A percentile compares a stretch with the other conserved stretches of the same genome.
Evolutionary conservation across 495 filamentous ascomycete species (phyloP).

Genomic region (Tuber magnatum): DNA sequence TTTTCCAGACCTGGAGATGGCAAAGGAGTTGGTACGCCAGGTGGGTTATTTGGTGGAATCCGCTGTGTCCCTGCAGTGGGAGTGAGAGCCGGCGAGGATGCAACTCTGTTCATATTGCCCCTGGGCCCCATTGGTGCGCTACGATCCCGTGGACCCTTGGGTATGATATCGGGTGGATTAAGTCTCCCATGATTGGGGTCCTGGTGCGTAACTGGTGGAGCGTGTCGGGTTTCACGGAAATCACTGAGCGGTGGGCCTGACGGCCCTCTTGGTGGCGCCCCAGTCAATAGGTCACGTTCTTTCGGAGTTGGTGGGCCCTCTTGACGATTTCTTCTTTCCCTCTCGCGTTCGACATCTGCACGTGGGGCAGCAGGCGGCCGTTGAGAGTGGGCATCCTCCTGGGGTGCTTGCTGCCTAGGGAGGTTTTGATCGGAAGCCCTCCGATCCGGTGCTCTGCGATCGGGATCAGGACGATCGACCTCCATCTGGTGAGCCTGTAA

Average conservation of each 20-base stretch:
- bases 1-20: conserved; percentile 30
- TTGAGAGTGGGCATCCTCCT: conserved; percentile 26
- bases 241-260: conserved; percentile 53
- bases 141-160: conserved; percentile 44
- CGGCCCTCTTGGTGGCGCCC: conserved; percentile 43
- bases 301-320: conserved; percentile 19
- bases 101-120: conserved; percentile 44
- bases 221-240: conserved; percentile 36
- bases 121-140: conserved; percentile 69
- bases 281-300: conserved; percentile 37
- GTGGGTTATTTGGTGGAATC: not conserved
- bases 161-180: conserved; percentile 48
- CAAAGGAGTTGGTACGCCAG: conserved; percentile 33
- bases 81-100: conserved; percentile 2
- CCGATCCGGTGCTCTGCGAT: conserved; percentile 28
- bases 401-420: conserved; percentile 19
- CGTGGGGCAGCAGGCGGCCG: conserved; percentile 37
- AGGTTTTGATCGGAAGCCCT: conserved; percentile 29
- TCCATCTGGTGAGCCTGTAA: conserved; percentile 8
- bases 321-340: conserved; percentile 31
- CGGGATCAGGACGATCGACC: conserved; percentile 22
- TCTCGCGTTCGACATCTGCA: conserved; percentile 37
- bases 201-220: conserved; percentile 45
- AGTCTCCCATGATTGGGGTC: conserved; percentile 59
- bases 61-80: not conserved